Evolutionary conservation across 2,329 filamentous ascomycete species (phyloP).

Genomic region (Fonsecaea pugnacius): DNA sequence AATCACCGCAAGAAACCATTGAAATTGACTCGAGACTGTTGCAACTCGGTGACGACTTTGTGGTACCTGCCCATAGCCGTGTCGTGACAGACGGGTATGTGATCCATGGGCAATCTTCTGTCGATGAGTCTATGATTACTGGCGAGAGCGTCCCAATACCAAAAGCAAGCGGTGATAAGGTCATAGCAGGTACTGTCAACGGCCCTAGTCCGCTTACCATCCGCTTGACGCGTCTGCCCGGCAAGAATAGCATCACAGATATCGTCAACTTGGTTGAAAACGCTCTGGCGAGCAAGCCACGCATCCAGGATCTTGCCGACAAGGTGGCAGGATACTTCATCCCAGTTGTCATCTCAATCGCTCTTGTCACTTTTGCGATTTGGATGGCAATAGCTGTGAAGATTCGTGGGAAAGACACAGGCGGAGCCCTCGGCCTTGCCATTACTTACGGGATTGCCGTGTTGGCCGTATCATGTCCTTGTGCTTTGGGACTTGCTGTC

Average conservation of each 20-base stretch:
- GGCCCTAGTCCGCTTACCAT: conserved; percentile 58
- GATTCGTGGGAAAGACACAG: conserved; percentile 44
- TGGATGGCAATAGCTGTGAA: conserved; percentile 66
- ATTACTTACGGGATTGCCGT: conserved; percentile 74
- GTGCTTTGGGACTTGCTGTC: conserved; percentile 74
- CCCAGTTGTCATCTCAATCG: conserved; percentile 63
- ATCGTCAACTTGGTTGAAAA: conserved; percentile 74
- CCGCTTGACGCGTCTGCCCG: conserved; percentile 63
- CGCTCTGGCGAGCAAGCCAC: conserved; percentile 70
- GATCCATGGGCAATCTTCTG: conserved; percentile 64
- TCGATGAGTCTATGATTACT: conserved; percentile 79
- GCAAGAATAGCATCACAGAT: conserved; percentile 72
- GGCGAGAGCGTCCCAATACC: conserved; percentile 68
- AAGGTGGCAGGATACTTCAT: conserved; percentile 71
- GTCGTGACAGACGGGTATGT: conserved; percentile 74
- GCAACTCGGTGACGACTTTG: conserved; percentile 72
- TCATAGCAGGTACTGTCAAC: conserved; percentile 69
- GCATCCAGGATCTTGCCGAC: conserved; percentile 71
- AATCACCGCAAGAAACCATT: conserved; percentile 41
- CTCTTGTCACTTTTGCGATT: conserved; percentile 62
- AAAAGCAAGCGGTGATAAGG: conserved; percentile 58
- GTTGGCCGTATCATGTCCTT: conserved; percentile 76
- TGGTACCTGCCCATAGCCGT: conserved; percentile 61
- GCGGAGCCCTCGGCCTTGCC: conserved; percentile 61
- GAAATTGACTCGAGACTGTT: conserved; percentile 70